phyloP scores from a whole-genome alignment of 2,329 filamentous ascomycete species.

The Pseudohalonectria lignicola region DNA sequence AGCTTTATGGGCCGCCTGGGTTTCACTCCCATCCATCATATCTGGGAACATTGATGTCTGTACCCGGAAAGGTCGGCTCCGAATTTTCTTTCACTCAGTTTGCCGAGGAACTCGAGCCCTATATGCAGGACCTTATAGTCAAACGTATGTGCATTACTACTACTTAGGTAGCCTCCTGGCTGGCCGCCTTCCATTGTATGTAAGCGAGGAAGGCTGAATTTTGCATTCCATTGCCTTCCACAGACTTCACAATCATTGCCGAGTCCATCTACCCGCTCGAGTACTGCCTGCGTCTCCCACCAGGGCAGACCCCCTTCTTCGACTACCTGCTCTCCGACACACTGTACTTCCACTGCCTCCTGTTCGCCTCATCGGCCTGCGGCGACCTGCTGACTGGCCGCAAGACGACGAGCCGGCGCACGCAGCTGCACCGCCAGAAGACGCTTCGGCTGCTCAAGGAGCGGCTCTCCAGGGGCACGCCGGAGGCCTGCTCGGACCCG shows the following conservation, averaged over 20 bases:
- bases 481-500: slow-evolving; percentile 1
- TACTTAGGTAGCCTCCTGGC: no score
- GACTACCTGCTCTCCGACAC: slow-evolving; percentile 19
- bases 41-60: no score
- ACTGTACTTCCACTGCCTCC: slow-evolving; percentile 21
- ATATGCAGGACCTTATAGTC: not conserved
- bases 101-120: not conserved
- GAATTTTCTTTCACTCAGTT: not conserved
- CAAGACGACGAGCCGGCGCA: not conserved
- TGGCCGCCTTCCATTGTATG: no score
- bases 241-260: slow-evolving; percentile 20
- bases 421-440: not conserved
- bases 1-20: no score
- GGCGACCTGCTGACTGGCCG: slow-evolving; percentile 1
- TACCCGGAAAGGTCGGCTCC: no score
- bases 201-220: no score
- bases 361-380: slow-evolving; percentile 20
- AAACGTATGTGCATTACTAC: not conserved
- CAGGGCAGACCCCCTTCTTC: slow-evolving; percentile 16
- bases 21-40: no score
- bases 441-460: not conserved
- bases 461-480: not conserved
- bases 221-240: no score
- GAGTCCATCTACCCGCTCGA: slow-evolving; percentile 20
- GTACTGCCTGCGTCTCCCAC: slow-evolving; percentile 16